Conservation (phyloP, 2,329 filamentous ascomycete species). For the Periconia sp. region DNA sequence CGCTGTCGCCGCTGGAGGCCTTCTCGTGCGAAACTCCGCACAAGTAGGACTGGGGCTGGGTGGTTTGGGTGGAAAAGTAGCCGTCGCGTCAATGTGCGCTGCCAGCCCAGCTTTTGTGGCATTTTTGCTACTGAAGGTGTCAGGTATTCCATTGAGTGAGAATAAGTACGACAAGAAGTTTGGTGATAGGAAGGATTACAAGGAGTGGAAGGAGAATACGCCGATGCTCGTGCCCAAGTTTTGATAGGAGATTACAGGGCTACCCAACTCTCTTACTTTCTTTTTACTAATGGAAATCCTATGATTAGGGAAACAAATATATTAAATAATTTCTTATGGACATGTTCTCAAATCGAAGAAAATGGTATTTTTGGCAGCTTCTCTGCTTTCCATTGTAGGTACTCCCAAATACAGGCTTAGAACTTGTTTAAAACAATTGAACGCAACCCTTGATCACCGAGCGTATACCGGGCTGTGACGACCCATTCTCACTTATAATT, state of each 20-base stretch:
- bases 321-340: too few relatives aligned
- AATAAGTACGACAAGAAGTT: constrained; percentile 71
- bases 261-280: too few relatives aligned
- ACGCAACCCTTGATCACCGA: too few relatives aligned
- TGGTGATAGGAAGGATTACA: constrained; percentile 68
- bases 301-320: too few relatives aligned
- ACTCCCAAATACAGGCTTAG: too few relatives aligned
- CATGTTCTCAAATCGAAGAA: too few relatives aligned
- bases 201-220: constrained; percentile 71
- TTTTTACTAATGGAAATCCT: too few relatives aligned
- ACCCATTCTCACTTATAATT: too few relatives aligned
- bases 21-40: constrained; percentile 61
- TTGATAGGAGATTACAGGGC: constrained; percentile 28
- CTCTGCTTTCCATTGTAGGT: too few relatives aligned
- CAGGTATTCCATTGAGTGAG: constrained; percentile 70
- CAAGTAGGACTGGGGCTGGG: constrained; percentile 64
- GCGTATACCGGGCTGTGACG: too few relatives aligned
- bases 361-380: too few relatives aligned
- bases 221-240: constrained; percentile 70
- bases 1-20: constrained; percentile 63
- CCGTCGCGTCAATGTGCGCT: constrained; percentile 59
- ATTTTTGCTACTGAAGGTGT: constrained; percentile 68
- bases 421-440: too few relatives aligned
- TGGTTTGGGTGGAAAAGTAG: constrained; percentile 47
- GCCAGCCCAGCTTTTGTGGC: constrained; percentile 69